Conservation (phyloP, 176 grass and related monocot genomes). For the Alloteropsis semialata region DNA sequence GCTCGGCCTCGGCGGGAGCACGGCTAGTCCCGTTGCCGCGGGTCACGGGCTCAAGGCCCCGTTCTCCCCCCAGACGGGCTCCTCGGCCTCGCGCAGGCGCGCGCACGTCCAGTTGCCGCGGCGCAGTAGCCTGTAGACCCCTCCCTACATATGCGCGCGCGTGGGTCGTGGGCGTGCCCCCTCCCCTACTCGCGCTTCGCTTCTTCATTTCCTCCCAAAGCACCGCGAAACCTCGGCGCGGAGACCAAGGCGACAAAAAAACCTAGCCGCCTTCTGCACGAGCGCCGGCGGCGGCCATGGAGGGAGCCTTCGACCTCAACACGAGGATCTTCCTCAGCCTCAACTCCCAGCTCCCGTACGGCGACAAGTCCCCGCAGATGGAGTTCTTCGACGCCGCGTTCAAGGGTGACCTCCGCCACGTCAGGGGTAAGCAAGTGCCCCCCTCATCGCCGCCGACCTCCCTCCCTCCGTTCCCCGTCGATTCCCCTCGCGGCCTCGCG, state of each 20-base stretch:
- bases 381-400: constrained; percentile 30
- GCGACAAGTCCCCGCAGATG: neutral
- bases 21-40: no score
- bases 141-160: no score
- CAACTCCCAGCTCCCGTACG: constrained; percentile 1
- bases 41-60: no score
- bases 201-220: no score
- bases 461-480: neutral
- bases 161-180: no score
- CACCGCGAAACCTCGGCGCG: neutral
- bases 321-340: neutral
- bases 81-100: no score
- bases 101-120: no score
- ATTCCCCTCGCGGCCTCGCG: neutral
- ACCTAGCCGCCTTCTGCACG: no score
- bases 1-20: no score
- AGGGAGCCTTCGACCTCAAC: neutral
- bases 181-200: no score
- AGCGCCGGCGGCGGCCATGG: neutral
- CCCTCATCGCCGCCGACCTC: neutral
- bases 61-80: no score
- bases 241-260: neutral
- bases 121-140: no score
- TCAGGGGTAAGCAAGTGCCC: constrained; percentile 32
- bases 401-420: constrained; percentile 23